Evolutionary conservation across 345 rosid species (phyloP), one percentile per base, ranked within the genome.

Genomic region (Streptanthus diversifolius): DNA sequence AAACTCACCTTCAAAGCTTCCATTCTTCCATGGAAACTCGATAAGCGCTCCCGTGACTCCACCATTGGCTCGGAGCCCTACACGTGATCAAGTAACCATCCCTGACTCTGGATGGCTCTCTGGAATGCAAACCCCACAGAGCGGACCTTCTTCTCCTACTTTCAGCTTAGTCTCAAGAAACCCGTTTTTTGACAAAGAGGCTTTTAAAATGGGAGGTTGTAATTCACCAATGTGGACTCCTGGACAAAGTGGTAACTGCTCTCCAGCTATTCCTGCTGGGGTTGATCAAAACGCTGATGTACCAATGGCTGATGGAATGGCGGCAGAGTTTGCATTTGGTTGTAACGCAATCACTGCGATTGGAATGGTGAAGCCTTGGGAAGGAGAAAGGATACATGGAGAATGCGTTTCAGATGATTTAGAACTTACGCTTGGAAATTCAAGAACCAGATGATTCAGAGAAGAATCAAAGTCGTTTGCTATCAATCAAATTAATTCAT

Each of bases 41-140:
- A 86, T 95, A 22, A 95, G 99, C 71, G 99, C 99, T 65, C 99
- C 99, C 0, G 99, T 95, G 53, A 95, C 96, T 35, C 99, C 99
- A 51, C 98, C 99, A 8, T 80, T 88, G 32, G 92, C 97, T 39
- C 88, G 86, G 40, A 90, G 97, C 56, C 97, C 95, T 5, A 74
- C 82, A 51, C 85, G 80, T 4, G 82, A 80, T 43, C 89, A 81
- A 68, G 86, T 82, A 36, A 81, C 64, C 64, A 77, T 86, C 52
- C 89, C 92, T 37, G 90, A 90, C 66, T 81, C 95, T 43, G 86
- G 85, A 36, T 90, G 99, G 96, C 82, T 93, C 51, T 83, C 92
- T 1, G 86, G 90, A 10, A 83, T 88, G 55, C 90, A 84, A 59
- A 77, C 84, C 18, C 95, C 96, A 27, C 95, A 80, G 66, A 86